Evolutionary conservation across 352 stramenopile species (phyloP).

Genomic region (Globisporangium spiculum): DNA sequence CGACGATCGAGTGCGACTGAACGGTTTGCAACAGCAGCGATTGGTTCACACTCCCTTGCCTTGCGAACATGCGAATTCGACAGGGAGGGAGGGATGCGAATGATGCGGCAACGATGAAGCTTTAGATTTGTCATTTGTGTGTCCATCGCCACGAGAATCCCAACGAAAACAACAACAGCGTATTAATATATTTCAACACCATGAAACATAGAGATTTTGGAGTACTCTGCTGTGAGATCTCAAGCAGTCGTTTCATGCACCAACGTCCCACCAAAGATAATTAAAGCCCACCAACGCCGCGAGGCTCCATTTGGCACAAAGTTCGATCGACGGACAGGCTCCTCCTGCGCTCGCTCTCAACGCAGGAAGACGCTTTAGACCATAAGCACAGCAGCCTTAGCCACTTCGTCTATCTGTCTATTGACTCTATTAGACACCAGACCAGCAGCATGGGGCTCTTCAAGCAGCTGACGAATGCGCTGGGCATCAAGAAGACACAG

Average conservation of each 20-base stretch:
- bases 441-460: neutral
- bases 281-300: too few relatives aligned
- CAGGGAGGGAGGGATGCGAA: neutral
- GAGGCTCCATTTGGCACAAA: too few relatives aligned
- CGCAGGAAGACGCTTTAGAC: too few relatives aligned
- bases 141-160: neutral
- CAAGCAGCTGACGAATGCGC: neutral
- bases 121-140: slow-evolving; percentile 1
- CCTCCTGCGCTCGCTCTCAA: too few relatives aligned
- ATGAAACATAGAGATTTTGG: neutral
- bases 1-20: neutral
- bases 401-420: neutral
- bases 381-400: neutral
- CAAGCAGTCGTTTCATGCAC: neutral
- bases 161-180: neutral
- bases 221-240: neutral
- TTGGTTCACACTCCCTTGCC: neutral
- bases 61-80: neutral
- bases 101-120: neutral
- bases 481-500: slow-evolving; percentile 19
- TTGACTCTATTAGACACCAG: neutral
- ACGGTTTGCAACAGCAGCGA: neutral
- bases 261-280: too few relatives aligned
- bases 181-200: slow-evolving; percentile 2
- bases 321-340: too few relatives aligned